Base-by-base conservation (phyloP, 768 basidiomycete genomes). In the Agrocybe praecox region DNA sequence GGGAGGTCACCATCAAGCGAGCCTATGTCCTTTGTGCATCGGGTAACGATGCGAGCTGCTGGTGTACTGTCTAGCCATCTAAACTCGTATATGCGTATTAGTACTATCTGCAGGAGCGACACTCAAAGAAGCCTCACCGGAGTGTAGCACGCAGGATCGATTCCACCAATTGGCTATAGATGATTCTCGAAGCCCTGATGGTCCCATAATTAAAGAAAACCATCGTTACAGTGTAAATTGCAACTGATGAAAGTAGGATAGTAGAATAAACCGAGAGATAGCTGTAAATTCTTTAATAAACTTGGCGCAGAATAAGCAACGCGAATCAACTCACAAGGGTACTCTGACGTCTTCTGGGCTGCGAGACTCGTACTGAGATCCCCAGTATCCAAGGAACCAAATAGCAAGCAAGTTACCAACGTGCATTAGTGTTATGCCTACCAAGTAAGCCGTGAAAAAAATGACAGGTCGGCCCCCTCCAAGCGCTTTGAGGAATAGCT, bases 331-430 rank as follows among this genome's bases (percentile, higher is more conserved):
- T 65, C 54, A 77, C 77, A 66, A 71, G 36, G 62, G 62, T 10
- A 71, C 72, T 17, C 69, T 53, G 9, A 79, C 74, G 11, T 73
- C 64, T 55, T 71, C 52, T 66, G 72, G 51, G 17, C 63, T 52
- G 42, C 64, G 64, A 3, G 53, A 60, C 33, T 75, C 74, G 56
- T 81, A 80, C 53, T 76, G 74, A 15, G 75, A 71, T 18, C 75
- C 76, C 77, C 78, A 80, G 53, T 73, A 73, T 14, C 78, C 80
- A 6, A 81, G 58, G 55, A 70, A 78, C 75, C 76, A 80, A n/a
- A 14, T 14, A 6, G 36, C 36, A 14, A 12, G 19, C 3, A 74
- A 73, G 61, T 78, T 74, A 19, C 67, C 42, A 4, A 69, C 66
- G 21, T 22, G 67, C 67, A 10, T 55, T 55, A 33, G 65, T 53